Evolutionary conservation across 208 protist genomes (phyloP).

Genomic region (Tritrichomonas foetus): DNA sequence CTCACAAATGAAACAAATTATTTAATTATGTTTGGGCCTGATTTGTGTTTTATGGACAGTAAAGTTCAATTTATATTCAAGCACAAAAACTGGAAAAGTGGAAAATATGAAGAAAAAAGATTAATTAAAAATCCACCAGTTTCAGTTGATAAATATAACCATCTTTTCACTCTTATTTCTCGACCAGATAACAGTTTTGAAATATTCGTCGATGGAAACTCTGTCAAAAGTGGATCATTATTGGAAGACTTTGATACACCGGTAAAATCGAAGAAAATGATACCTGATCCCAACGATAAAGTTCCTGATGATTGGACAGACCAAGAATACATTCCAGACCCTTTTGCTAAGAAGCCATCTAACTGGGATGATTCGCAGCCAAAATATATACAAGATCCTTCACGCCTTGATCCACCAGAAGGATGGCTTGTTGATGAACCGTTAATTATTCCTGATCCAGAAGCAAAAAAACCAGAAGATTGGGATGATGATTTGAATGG

Average conservation of each 20-base stretch:
- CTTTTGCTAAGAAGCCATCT: not conserved
- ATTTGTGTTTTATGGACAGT: constrained; percentile 50
- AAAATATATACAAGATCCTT: constrained; percentile 34
- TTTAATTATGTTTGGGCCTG: constrained; percentile 61
- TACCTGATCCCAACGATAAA: constrained; percentile 46
- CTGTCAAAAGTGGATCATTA: constrained; percentile 43
- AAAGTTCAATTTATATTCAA: constrained; percentile 57
- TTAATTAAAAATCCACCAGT: not conserved
- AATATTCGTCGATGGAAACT: constrained; percentile 51
- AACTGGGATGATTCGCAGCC: constrained; percentile 57
- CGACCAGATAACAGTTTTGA: constrained; percentile 43
- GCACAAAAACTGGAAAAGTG: not conserved
- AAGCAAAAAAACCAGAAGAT: constrained; percentile 52
- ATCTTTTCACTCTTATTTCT: constrained; percentile 53
- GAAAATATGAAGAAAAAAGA: constrained; percentile 43
- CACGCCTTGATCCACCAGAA: not conserved
- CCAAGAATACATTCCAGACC: not conserved
- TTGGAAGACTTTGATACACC: not conserved
- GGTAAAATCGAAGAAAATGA: not conserved
- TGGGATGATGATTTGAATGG: not conserved
- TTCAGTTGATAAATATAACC: constrained; percentile 26
- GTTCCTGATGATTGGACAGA: constrained; percentile 55
- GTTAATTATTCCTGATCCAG: constrained; percentile 38
- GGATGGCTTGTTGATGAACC: not conserved
- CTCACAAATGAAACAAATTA: constrained; percentile 50